A percentile compares a stretch with the other conserved stretches of the same genome.
phyloP scores from a whole-genome alignment of 805 yeast species.

The Candida oleophila region DNA sequence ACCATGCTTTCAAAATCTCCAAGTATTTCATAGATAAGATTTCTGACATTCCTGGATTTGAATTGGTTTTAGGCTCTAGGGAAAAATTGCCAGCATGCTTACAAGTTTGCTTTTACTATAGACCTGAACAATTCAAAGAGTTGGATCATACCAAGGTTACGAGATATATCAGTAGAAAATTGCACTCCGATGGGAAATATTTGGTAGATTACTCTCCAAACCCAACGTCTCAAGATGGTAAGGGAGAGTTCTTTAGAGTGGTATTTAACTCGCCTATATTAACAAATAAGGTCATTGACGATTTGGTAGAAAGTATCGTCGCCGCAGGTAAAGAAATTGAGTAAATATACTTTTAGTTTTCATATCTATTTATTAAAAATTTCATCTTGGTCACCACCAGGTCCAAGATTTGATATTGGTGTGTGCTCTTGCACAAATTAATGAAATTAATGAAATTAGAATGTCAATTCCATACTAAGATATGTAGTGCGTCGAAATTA shows the following conservation, averaged over 20 bases:
- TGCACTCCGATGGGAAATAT: conserved; percentile 65
- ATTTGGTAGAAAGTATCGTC: conserved; percentile 32
- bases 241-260: conserved; percentile 82
- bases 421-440: background rate
- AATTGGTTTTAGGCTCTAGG: conserved; percentile 44
- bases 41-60: conserved; percentile 42
- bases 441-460: background rate
- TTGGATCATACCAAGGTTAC: conserved; percentile 50
- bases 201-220: conserved; percentile 79
- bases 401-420: background rate
- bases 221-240: conserved; percentile 42
- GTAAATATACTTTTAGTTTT: too few species aligned
- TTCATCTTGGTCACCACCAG: background rate
- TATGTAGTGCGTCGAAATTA: too few species aligned
- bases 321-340: conserved; percentile 19
- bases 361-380: background rate
- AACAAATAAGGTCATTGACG: conserved; percentile 33
- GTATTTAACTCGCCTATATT: conserved; percentile 74
- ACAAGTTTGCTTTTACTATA: conserved; percentile 80
- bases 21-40: conserved; percentile 57
- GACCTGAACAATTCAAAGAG: conserved; percentile 36
- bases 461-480: too few species aligned
- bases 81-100: conserved; percentile 69
- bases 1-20: conserved; percentile 69
- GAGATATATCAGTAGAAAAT: conserved; percentile 55